Evolutionary conservation across 108 stramenopile genomes (phyloP).

Genomic region (Nannochloropsis salina): DNA sequence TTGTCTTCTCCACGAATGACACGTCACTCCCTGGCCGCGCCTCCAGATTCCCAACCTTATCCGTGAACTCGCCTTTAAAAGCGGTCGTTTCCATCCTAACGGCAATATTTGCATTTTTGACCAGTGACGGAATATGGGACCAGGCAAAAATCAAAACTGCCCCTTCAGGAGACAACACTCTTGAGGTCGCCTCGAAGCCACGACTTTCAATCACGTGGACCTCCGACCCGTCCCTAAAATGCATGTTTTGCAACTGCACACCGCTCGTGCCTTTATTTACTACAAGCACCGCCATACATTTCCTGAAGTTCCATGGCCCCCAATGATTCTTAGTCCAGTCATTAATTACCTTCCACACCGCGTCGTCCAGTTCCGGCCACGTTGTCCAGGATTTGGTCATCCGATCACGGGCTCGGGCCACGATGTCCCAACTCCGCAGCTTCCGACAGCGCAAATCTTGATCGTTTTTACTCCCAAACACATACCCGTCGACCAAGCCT

Average conservation of each 20-base stretch:
- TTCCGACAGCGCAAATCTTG: slow-evolving; percentile 1
- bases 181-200: neutral
- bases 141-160: slow-evolving; percentile 4
- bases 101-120: neutral
- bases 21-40: slow-evolving; percentile 4
- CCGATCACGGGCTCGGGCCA: neutral
- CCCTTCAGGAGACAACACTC: neutral
- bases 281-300: slow-evolving; percentile 5
- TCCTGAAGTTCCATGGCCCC: neutral
- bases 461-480: neutral
- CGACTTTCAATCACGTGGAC: slow-evolving; percentile 8
- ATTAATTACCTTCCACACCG: neutral
- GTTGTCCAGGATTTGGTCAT: neutral
- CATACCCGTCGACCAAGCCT: neutral
- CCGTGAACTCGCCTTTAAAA: neutral
- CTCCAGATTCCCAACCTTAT: neutral
- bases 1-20: neutral
- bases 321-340: slow-evolving; percentile 9
- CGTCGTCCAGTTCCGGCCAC: slow-evolving; percentile 5
- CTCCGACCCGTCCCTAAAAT: neutral
- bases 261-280: neutral
- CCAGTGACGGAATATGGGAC: neutral
- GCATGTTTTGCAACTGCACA: neutral
- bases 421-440: slow-evolving; percentile 12
- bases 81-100: neutral